Conservation (phyloP, 2,329 filamentous ascomycete species). For the Pseudogymnoascus sp. region DNA sequence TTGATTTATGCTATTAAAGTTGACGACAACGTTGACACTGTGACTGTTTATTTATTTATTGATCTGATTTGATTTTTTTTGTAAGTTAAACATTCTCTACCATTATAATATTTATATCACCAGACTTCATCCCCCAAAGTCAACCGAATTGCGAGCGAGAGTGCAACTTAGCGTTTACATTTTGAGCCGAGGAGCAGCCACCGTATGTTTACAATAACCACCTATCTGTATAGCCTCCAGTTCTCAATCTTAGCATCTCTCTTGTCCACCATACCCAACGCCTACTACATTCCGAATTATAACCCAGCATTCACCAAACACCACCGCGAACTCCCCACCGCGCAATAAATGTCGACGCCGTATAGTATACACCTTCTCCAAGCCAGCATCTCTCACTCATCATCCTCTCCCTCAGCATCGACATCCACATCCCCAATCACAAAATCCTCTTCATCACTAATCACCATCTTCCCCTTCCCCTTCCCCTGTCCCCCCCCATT, state of each 20-base stretch:
- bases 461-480: conserved; percentile 16
- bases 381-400: conserved; percentile 14
- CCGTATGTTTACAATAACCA: conserved; percentile 4
- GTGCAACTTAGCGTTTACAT: background rate
- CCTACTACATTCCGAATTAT: background rate
- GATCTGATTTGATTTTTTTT: background rate
- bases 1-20: too few species aligned
- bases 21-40: background rate
- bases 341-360: conserved; percentile 4
- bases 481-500: conserved; percentile 16
- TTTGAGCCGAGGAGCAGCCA: background rate
- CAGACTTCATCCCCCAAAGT: background rate
- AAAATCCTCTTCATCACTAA: conserved; percentile 28
- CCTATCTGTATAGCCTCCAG: background rate
- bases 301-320: conserved; percentile 2
- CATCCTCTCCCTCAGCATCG: conserved; percentile 25
- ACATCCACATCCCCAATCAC: conserved; percentile 21
- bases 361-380: conserved; percentile 1
- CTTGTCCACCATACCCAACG: background rate
- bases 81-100: background rate
- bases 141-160: background rate
- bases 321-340: background rate
- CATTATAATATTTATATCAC: background rate
- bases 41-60: background rate
- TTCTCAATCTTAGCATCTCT: background rate